Base-by-base conservation (phyloP, 257 asterid species). In the Scutellaria barbata region DNA sequence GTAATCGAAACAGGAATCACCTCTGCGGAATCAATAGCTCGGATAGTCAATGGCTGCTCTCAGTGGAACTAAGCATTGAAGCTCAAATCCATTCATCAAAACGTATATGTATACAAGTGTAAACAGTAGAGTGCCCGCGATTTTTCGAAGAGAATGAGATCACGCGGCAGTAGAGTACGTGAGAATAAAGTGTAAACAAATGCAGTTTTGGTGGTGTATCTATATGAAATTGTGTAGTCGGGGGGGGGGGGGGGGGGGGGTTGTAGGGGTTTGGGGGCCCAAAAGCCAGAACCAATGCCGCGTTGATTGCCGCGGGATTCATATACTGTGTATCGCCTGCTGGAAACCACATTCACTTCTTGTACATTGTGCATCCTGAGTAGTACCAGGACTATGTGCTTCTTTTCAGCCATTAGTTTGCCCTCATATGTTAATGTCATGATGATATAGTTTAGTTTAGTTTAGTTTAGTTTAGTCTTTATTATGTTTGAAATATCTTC, bases 231-330 rank as follows among this genome's bases (percentile, higher is more conserved):
- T 35, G 33, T 39, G 45, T 37, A 37, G 69, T 20, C 41, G 13
- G 71, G 56, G 10, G 74, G 13, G 59, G 9, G 61, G 50, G 17
- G 11, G 46, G 51, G 43, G 16, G 30, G 4, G 25, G 25, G 0
- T 22, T 22, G 30, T 3, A 45, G 43, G 59, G 35, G 67, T 6
- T 10, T 25, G 50, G 22, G 68, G 81, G 73, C 72, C 52, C 77
- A 61, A 74, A 78, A 55, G 79, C 66, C 73, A 46, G 69, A 66
- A 65, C 69, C 37, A 74, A 82, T 72, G 81, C 84, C 92, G 89
- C 87, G 86, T 84, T 80, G 58, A 74, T 73, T 71, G 79, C 82
- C 78, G 81, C 75, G 79, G 82, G 80, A 77, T 66, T 51, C 50
- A 61, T 46, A 55, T 47, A 67, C 43, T 73, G 76, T 69, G 37